Base-by-base conservation (phyloP, 2,329 filamentous ascomycete species). In the Colletotrichum cuscutae region DNA sequence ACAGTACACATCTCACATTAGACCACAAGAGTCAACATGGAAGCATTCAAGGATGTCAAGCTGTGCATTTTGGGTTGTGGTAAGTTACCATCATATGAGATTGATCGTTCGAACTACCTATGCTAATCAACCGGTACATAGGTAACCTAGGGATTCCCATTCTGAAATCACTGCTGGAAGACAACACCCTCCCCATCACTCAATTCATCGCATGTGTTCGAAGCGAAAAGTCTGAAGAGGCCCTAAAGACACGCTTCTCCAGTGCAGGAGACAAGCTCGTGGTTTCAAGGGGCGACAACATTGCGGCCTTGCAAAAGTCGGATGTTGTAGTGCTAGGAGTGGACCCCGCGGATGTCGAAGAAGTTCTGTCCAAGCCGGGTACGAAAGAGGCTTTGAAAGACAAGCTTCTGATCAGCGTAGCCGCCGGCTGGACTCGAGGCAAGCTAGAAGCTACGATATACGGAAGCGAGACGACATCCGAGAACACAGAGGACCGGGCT, bases 321-420 rank as follows among this genome's bases (percentile, higher is more conserved):
- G 78, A 85, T 12, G 80, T 87, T 1, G 73, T 87, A 1, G 81
- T 89, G 1, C 79, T 89, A 1, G 87, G 79, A 2, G 82, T 85
- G 2, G 85, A 88, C 54, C 87, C 87, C 0, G 77, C 82, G 2
- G 83, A 86, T 28, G 81, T 88, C 2, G 76, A 80, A 12, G 52
- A 74, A 0, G 81, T 84, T 0, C 76, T 89, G 5, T 77, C 75
- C 0, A 77, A 84, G 53, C 76, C 81, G 0, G 83, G 82, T 0
- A 75, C 88, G 2, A 62, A 74, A 0, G 80, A 84, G 5, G 85
- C 83, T 0, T 65, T 89, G 1, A 75, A 53, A 22, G 46, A 52
- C 30, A 89, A 89, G 74, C 80, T 89, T 1, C 70, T 89, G 12
- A 86, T 89, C 77, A 89, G 86, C 74, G 83, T 89, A 1, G 84